Evolutionary conservation across 2,329 filamentous ascomycete species (phyloP), one percentile per base, ranked within the genome.

Genomic region (Fusarium sp.): DNA sequence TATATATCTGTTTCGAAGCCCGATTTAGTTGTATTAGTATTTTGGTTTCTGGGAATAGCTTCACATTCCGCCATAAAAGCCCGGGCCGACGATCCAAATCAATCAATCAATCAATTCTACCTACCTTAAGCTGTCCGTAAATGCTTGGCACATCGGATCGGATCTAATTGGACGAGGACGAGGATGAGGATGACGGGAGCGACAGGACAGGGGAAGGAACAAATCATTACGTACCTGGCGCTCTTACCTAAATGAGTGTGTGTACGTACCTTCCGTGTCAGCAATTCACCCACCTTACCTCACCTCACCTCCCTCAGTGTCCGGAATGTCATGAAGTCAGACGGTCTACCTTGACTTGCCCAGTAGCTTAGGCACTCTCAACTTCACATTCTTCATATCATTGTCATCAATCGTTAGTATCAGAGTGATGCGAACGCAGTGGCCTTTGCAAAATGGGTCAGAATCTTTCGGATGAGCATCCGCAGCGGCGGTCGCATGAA

Each of bases 361-460:
- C 32, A 35, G 32, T 45, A 28, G 6, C 18, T 22, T 48, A 42
- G 62, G 36, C 68, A 71, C 64, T 71, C 63, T 58, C 50, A 61
- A 51, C 66, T 63, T 69, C 54, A 24, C 28, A 59, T 65, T 7
- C 6, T 59, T 69, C 75, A 72, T 66, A 73, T 67, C 68, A 69
- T 45, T 47, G 36, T 51, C 42, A 39, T 54, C 36, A 39, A 42
- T 57, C 17, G 45, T 18, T 26, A 45, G 36, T 39, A 59, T 39
- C 26, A 65, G 62, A 77, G 76, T 69, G 32, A 79, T 81, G 79
- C 68, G 38, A 73, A n/a, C 54, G 20, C 47, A 58, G 51, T 63
- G 57, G 65, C 64, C 64, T 56, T 72, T 63, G 71, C 76, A 84
- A 70, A 69, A 89, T 90, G 88, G 88, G 88, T 66, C 88, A 89